These are phyloP conservation scores for Picea sitchensis DNA, from an alignment of 75 land plant genomes.

Conservation along the genomic window DNA sequence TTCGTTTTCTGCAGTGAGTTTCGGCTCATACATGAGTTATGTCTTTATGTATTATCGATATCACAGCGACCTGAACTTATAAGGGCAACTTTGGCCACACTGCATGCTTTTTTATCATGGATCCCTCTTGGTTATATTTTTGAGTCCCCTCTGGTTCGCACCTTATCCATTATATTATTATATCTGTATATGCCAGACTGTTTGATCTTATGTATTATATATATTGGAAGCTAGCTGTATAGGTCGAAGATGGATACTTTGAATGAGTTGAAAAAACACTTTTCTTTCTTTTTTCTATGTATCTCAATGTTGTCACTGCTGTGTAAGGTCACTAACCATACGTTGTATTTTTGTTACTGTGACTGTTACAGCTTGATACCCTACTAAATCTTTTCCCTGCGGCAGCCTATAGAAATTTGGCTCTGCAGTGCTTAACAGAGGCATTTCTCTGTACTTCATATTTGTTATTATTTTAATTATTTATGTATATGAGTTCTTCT, in stretches of 20 bases:
- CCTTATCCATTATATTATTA: not conserved
- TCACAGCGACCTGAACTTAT: slow-evolving; percentile 94
- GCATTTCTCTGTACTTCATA: slow-evolving; percentile 22
- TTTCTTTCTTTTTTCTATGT: not conserved
- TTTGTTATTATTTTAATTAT: not conserved
- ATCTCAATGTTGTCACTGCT: not conserved
- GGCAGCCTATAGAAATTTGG: slow-evolving; percentile 76
- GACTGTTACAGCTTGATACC: slow-evolving; percentile 67
- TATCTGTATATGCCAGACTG: not conserved
- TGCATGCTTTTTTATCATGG: slow-evolving; percentile 99
- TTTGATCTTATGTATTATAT: not conserved
- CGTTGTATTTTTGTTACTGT: slow-evolving; percentile 9
- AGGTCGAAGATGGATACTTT: not conserved
- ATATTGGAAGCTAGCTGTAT: too few species aligned
- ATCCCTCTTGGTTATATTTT: slow-evolving; percentile 95
- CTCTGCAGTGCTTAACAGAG: slow-evolving; percentile 95
- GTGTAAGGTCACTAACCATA: slow-evolving; percentile 7
- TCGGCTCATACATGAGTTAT: slow-evolving; percentile 96
- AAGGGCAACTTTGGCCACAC: slow-evolving; percentile 83
- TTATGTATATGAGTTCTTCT: not conserved
- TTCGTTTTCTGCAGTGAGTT: slow-evolving; percentile 70
- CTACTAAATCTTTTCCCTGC: slow-evolving; percentile 85
- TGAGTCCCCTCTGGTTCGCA: slow-evolving; percentile 85
- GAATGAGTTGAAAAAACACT: not conserved
- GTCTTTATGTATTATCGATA: slow-evolving; percentile 86